Base-by-base conservation (phyloP, 495 filamentous ascomycete species). In the Margaritispora aquatica region DNA sequence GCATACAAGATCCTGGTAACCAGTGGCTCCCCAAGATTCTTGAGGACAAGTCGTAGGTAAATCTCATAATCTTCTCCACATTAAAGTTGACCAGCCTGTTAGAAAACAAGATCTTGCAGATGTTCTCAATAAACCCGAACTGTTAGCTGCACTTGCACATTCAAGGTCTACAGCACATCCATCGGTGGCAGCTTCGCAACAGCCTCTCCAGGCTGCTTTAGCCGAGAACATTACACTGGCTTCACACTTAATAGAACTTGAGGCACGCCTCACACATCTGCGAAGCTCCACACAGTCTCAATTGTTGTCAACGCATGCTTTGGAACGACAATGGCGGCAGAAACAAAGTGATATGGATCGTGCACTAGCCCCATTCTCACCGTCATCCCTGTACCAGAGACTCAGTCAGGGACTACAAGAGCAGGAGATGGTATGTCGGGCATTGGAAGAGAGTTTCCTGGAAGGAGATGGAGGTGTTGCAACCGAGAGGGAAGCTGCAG, bases 341-440 rank as follows among this genome's bases (percentile, higher is more conserved):
- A 96, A 95, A 70, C 89, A 97, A 69, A 77, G 80, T 2, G 89
- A 90, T 56, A 94, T 96, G 86, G 94, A 98, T 68, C 72, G 80
- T 3, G 90, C 89, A 9, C 74, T 98, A 50, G 84, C 86, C 59
- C 88, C 88, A 10, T 98, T 94, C 75, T 86, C 88, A 31, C 89
- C 92, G 0, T 88, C 87, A 44, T 85, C 84, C 44, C 72, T 97
- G 65, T 97, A 97, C 64, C 85, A 89, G 71, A 78, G 87, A 17
- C 75, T 96, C 19, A 80, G 73, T n/a, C 85, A 84, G 52, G 83
- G 82, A 15, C 81, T 96, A 26, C 77, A 78, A 26, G 94, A 97
- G 71, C 90, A 93, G 70, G 92, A 96, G 71, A 83, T 81, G 54
- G 78, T 96, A 34, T 90, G 89, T 64, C 75, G 75, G 24, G 91